Conservation (phyloP, 768 basidiomycete genomes). For the Chalciporus sphaerocephalus region DNA sequence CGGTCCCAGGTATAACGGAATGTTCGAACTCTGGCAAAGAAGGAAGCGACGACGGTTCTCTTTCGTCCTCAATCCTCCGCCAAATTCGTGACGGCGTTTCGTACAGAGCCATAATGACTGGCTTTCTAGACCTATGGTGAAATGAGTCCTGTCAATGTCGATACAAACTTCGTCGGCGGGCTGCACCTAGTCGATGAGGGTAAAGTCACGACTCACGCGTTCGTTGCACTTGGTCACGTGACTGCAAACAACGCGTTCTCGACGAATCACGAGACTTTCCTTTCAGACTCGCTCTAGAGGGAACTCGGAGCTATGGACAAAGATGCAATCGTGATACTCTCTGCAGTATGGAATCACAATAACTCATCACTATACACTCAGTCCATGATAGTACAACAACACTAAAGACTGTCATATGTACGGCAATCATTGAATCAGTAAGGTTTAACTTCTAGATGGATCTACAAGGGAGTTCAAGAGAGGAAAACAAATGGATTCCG, state of each 20-base stretch:
- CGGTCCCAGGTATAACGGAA: slow-evolving; percentile 41
- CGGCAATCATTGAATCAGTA: slow-evolving; percentile 21
- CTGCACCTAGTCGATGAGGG: background rate
- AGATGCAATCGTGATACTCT: background rate
- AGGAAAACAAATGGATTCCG: background rate
- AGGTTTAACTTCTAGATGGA: slow-evolving; percentile 27
- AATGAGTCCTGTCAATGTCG: background rate
- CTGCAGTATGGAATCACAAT: too few relatives aligned
- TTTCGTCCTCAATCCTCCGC: slow-evolving; percentile 76
- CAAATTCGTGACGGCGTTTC: slow-evolving; percentile 85
- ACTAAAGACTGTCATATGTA: slow-evolving; percentile 6
- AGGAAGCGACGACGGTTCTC: slow-evolving; percentile 79
- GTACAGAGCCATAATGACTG: slow-evolving; percentile 42
- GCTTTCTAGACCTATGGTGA: slow-evolving; percentile 1
- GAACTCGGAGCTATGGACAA: background rate
- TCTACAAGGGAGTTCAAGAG: slow-evolving; percentile 11
- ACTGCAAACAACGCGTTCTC: slow-evolving; percentile 16
- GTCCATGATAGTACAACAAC: slow-evolving; percentile 1
- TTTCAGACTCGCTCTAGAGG: background rate
- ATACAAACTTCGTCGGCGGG: background rate
- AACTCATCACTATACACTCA: slow-evolving; percentile 7
- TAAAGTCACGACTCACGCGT: slow-evolving; percentile 18
- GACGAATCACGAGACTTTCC: too few relatives aligned
- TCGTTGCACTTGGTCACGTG: slow-evolving; percentile 21
- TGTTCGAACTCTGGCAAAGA: slow-evolving; percentile 71